phyloP scores from a whole-genome alignment of 2,329 filamentous ascomycete species.

The Hypoxylon sp. region DNA sequence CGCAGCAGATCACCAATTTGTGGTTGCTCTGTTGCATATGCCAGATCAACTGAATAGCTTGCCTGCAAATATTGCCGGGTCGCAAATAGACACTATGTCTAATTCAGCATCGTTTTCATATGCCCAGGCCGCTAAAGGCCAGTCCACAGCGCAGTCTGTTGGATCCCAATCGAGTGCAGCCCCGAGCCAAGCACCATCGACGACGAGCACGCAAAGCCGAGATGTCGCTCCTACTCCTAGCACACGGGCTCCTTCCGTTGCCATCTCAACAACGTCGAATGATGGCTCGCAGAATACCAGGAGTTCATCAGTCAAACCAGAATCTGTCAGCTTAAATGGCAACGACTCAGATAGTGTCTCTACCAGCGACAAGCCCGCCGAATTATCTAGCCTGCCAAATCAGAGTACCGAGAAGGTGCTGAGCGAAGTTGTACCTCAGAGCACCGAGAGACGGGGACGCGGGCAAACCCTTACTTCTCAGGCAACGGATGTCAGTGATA shows the following conservation, averaged over 20 bases:
- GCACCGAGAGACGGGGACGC: constrained; percentile 66
- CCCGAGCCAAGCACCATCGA: constrained; percentile 53
- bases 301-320: constrained; percentile 51
- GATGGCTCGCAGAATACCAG: constrained; percentile 50
- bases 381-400: constrained; percentile 38
- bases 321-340: constrained; percentile 39
- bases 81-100: constrained; percentile 62
- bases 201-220: constrained; percentile 54
- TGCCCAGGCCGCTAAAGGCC: constrained; percentile 93
- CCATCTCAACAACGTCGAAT: constrained; percentile 57
- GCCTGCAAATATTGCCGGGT: constrained; percentile 32
- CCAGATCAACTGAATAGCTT: constrained; percentile 33
- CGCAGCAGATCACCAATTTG: constrained; percentile 44
- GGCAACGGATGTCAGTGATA: constrained; percentile 76
- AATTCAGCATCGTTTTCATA: constrained; percentile 83
- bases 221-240: constrained; percentile 55
- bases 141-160: constrained; percentile 61
- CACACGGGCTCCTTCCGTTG: constrained; percentile 56
- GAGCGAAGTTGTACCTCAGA: constrained; percentile 51
- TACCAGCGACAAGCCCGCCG: constrained; percentile 43
- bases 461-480: constrained; percentile 75
- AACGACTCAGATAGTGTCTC: constrained; percentile 42
- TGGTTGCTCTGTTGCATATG: constrained; percentile 42
- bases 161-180: constrained; percentile 51
- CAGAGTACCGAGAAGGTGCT: constrained; percentile 43